A percentile compares a stretch with the other conserved stretches of the same genome.
Evolutionary conservation across 495 filamentous ascomycete species (phyloP).

Genomic region (Halenospora varia): DNA sequence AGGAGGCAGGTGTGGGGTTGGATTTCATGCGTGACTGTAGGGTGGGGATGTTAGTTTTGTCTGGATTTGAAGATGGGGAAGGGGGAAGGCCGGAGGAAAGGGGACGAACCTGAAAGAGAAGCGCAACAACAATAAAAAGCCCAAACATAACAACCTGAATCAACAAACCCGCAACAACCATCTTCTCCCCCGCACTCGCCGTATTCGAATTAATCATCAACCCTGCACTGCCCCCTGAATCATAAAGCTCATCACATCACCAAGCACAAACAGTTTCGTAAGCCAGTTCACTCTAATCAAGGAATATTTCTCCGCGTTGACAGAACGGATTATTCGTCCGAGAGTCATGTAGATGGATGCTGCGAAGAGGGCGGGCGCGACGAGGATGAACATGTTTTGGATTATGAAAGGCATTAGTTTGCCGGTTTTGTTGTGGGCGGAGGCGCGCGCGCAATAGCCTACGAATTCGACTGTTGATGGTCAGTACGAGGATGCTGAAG

Average conservation of each 20-base stretch:
- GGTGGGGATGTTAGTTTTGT: conserved; percentile 7
- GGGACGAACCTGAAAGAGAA: conserved; percentile 33
- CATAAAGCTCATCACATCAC: conserved; percentile 39
- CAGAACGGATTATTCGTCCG: conserved; percentile 37
- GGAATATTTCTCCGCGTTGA: conserved; percentile 40
- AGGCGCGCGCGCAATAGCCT: conserved; percentile 39
- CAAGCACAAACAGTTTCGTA: conserved; percentile 41
- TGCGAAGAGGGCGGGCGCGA: conserved; percentile 48
- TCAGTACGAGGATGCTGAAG: neutral
- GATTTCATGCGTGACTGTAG: conserved; percentile 1
- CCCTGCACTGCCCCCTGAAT: conserved; percentile 30
- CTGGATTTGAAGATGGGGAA: no score
- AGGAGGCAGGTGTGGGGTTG: conserved; percentile 14
- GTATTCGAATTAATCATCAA: conserved; percentile 2
- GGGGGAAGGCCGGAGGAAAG: neutral
- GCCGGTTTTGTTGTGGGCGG: conserved; percentile 31
- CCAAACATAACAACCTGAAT: conserved; percentile 51
- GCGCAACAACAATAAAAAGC: conserved; percentile 42
- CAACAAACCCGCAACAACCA: conserved; percentile 42
- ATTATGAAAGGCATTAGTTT: conserved; percentile 43
- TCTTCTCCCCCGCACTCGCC: conserved; percentile 33
- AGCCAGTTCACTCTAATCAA: conserved; percentile 33
- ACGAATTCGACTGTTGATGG: conserved; percentile 31
- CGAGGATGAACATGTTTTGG: conserved; percentile 41
- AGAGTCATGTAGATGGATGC: conserved; percentile 53